A percentile compares a stretch with the other conserved stretches of the same genome.
phyloP scores from a whole-genome alignment of 192 early-diverging fungal species.

The Umbelopsis isabellina region DNA sequence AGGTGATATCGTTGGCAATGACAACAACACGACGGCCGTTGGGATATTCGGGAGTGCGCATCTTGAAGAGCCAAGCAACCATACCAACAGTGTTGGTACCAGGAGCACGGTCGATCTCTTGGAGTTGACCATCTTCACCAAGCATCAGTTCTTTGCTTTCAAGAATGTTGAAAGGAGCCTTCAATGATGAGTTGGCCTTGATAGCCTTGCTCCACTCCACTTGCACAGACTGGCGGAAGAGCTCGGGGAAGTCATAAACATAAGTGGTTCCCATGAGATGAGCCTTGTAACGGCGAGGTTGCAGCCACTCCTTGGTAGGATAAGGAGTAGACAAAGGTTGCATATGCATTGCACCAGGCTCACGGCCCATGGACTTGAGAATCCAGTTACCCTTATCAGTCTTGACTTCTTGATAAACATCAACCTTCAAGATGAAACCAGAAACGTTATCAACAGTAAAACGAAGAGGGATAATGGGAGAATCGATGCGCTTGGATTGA shows the following conservation, averaged over 20 bases:
- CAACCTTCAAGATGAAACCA: constrained; percentile 89
- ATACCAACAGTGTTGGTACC: constrained; percentile 95
- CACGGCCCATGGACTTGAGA: constrained; percentile 81
- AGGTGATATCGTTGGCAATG: constrained; percentile 99
- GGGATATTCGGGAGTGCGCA: constrained; percentile 94
- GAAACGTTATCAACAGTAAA: constrained; percentile 92
- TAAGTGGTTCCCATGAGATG: constrained; percentile 98
- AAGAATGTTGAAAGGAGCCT: constrained; percentile 66
- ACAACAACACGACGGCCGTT: constrained; percentile 84
- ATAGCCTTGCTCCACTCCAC: constrained; percentile 73
- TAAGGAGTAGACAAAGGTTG: constrained; percentile 83
- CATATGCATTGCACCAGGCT: constrained; percentile 81
- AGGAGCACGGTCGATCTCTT: constrained; percentile 76
- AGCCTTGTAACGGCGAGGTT: constrained; percentile 96
- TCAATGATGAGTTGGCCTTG: constrained; percentile 45
- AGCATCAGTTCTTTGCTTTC: constrained; percentile 86
- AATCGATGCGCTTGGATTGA: constrained; percentile 62
- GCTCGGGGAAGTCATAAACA: constrained; percentile 98
- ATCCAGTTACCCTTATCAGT: constrained; percentile 82
- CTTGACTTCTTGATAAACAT: constrained; percentile 91
- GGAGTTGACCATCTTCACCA: constrained; percentile 78
- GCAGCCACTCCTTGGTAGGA: constrained; percentile 93
- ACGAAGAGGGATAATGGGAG: constrained; percentile 77
- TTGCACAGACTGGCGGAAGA: constrained; percentile 89
- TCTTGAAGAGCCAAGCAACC: constrained; percentile 91